These are phyloP conservation scores for Zychaea mexicana DNA, from an alignment of 371 early-diverging fungal species.

Conservation along the genomic window DNA sequence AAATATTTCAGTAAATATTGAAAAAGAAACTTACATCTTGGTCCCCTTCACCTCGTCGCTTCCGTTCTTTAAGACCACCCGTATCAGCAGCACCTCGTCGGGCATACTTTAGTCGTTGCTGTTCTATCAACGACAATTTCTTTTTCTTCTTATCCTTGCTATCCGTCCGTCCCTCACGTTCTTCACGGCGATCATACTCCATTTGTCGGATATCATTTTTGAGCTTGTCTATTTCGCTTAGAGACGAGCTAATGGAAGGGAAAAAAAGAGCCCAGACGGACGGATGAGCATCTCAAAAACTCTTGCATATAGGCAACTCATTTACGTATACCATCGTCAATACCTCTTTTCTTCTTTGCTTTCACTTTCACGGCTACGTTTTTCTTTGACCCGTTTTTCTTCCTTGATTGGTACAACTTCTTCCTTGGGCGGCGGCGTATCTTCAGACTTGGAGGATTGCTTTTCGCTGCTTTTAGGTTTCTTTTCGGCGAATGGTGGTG, in stretches of 20 bases:
- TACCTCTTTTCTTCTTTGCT: neutral
- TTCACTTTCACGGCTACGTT: neutral
- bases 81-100: constrained; percentile 30
- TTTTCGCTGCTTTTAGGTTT: constrained; percentile 3
- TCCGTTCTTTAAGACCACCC: constrained; percentile 31
- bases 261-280: no score
- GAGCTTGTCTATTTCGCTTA: constrained; percentile 46
- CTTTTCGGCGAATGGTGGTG: constrained; percentile 11
- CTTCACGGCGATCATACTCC: constrained; percentile 33
- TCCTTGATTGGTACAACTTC: constrained; percentile 9
- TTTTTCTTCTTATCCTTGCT: constrained; percentile 24
- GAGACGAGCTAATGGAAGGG: neutral
- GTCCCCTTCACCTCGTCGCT: constrained; percentile 35
- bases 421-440: neutral
- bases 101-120: constrained; percentile 59
- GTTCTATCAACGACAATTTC: constrained; percentile 54
- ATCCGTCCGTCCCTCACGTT: constrained; percentile 11
- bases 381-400: neutral
- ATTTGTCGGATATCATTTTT: constrained; percentile 62
- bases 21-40: constrained; percentile 20
- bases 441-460: neutral
- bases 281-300: no score
- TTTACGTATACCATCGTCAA: neutral
- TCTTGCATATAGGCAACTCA: neutral
- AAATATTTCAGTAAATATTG: no score